Conservation (phyloP, 495 filamentous ascomycete genomes). For the Trichocladium uniseriatum region DNA sequence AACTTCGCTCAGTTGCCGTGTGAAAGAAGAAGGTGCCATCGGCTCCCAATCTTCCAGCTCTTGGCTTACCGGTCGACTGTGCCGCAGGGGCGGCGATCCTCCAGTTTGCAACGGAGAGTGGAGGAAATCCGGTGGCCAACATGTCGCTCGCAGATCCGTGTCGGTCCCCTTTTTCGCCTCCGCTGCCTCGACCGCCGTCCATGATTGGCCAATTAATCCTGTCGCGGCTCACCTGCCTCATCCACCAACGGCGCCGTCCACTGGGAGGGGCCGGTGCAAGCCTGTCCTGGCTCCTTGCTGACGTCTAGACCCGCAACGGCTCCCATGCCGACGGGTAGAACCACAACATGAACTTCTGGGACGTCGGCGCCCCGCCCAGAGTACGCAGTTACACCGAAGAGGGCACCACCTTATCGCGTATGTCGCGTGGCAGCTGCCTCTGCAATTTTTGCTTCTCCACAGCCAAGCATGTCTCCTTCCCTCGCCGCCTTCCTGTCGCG, state of each 20-base stretch:
- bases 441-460: not conserved
- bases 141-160: not conserved
- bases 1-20: too few species aligned
- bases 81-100: not conserved
- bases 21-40: slow-evolving; percentile 9
- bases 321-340: too few species aligned
- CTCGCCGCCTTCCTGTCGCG: not conserved
- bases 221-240: too few species aligned
- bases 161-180: not conserved
- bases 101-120: not conserved
- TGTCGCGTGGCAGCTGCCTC: not conserved
- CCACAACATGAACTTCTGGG: too few species aligned
- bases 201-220: slow-evolving; percentile 6
- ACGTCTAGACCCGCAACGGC: too few species aligned
- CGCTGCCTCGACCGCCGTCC: not conserved
- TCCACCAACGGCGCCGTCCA: too few species aligned
- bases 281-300: too few species aligned
- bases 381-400: slow-evolving; percentile 2
- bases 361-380: not conserved
- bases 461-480: not conserved
- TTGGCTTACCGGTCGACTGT: not conserved
- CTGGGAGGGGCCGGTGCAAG: too few species aligned
- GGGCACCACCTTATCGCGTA: not conserved
- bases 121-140: slow-evolving; percentile 2
- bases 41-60: not conserved